Base-by-base conservation (phyloP, 108 stramenopile species). In the Skeletonema grethae region DNA sequence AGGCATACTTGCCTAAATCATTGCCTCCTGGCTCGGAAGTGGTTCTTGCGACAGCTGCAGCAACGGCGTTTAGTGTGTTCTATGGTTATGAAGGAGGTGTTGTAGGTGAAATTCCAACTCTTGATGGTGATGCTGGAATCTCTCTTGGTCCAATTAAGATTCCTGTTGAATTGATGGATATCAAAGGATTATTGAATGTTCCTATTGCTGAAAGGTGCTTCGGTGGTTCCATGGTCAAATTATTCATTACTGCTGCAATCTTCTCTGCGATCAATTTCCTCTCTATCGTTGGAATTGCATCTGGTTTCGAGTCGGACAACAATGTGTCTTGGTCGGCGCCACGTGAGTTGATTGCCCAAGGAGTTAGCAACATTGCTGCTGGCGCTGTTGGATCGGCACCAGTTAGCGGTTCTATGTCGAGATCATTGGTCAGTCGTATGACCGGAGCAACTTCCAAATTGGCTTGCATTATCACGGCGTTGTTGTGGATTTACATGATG, bases 221-320 rank as follows among this genome's bases (percentile, higher is more conserved):
- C 61, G 89, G 84, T 63, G 86, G 89, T 56, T 87, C 87, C 5
- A 80, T 58, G 45, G 32, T 73, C 38, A 63, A 77, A 29, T 81
- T 94, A 11, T 76, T 82, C 18, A 63, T 83, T 18, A 82, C 89
- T 11, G 78, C 89, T 6, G 36, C 78, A 13, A 41, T 89, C 18
- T 94, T 94, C 67, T 88, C 93, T 16, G 90, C 69, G 32, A 87
- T 94, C 29, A 91, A 94, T 82, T 94, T 90, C 75, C 81, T 91
- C 50, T 81, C 82, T 29, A 89, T 87, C 66, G 88, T 91, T 70
- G 89, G 88, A 10, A 91, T 91, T 56, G 85, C 89, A 2, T 86
- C 89, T 34, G 89, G 84, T 6, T 94, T 91, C 67, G 93, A 94
- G 68, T 50, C 82, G 11, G 93, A 94, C 39, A 81, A 94, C 65